Evolutionary conservation across 805 yeast species (phyloP), one percentile per base, ranked within the genome.

Genomic region (Cyberlindnera subsufficiens): DNA sequence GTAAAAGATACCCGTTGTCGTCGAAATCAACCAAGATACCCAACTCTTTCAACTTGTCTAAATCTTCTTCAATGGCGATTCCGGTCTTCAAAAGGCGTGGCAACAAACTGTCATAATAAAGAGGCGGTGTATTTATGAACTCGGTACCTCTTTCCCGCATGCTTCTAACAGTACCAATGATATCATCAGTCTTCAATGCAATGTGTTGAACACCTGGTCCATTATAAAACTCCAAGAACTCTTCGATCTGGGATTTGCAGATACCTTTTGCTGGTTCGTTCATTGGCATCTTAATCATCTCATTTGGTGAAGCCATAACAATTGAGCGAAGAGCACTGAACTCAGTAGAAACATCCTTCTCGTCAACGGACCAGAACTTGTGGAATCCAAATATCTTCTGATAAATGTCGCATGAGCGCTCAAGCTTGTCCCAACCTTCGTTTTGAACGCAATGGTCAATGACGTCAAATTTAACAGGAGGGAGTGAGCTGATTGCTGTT

Each of bases 191-290:
- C 39, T 67, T 63, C 19, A 87, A 59, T 0, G 96, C 96, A 54
- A 87, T 67, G 56, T 87, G 96, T 63, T 87, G 96, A 30, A 88
- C 75, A 4, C 96, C 96, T 0, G 95, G 84, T 0, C 96, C 95
- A 38, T 76, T 75, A 59, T 86, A 73, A 55, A 68, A 87, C 40
- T 80, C 83, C 49, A 82, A 63, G 57, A 82, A 87, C 61, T 87
- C 96, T 61, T 86, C 95, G 45, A 87, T 82, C 57, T 87, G 96
- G 3, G 90, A 80, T 55, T 70, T 77, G 57, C 74, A 73, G 34
- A 66, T 59, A 1, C 90, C 87, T 38, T 67, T 59, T 0, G 88
- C 91, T 0, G 96, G 96, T 60, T 87, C 95, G 61, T 86, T 87
- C 39, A 87, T 75, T 14, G 96, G 95, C 78, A 87, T 80, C 59